Conservation (phyloP, 176 grass and related monocot species). For the Tuctoria greenei region DNA sequence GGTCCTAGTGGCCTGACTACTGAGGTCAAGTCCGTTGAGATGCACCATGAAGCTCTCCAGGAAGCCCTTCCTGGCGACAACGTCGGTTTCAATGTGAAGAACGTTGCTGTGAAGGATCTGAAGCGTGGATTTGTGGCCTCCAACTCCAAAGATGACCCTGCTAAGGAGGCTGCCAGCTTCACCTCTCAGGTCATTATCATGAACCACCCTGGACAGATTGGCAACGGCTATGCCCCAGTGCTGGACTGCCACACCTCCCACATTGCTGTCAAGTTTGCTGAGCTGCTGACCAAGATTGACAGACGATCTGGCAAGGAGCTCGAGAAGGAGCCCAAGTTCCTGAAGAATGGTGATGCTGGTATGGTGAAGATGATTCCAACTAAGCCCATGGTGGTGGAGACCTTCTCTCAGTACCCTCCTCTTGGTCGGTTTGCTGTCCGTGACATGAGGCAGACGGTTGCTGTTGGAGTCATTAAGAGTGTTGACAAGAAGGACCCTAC, state of each 20-base stretch:
- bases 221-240: constrained; percentile 84
- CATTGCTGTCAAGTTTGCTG: constrained; percentile 88
- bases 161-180: constrained; percentile 84
- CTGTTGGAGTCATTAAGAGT: constrained; percentile 71
- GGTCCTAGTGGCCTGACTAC: constrained; percentile 71
- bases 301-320: constrained; percentile 90
- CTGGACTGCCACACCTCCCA: constrained; percentile 93
- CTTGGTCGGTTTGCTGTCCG: constrained; percentile 69
- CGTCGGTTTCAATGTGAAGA: constrained; percentile 87
- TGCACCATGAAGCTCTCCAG: constrained; percentile 85
- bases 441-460: constrained; percentile 74
- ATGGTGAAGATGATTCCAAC: constrained; percentile 94
- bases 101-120: constrained; percentile 80
- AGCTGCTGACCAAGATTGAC: constrained; percentile 83
- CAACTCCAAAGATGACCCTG: constrained; percentile 92
- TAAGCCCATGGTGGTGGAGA: constrained; percentile 95
- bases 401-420: constrained; percentile 62
- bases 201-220: constrained; percentile 91
- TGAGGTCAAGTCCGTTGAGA: constrained; percentile 93
- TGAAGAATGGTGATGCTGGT: constrained; percentile 90
- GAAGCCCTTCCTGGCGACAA: constrained; percentile 82
- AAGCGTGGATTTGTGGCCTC: constrained; percentile 82
- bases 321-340: constrained; percentile 85
- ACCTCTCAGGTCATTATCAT: constrained; percentile 94
- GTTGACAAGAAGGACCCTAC: constrained; percentile 74